phyloP scores from a whole-genome alignment of 2,329 filamentous ascomycete species.

The Lecanicillium sp. region DNA sequence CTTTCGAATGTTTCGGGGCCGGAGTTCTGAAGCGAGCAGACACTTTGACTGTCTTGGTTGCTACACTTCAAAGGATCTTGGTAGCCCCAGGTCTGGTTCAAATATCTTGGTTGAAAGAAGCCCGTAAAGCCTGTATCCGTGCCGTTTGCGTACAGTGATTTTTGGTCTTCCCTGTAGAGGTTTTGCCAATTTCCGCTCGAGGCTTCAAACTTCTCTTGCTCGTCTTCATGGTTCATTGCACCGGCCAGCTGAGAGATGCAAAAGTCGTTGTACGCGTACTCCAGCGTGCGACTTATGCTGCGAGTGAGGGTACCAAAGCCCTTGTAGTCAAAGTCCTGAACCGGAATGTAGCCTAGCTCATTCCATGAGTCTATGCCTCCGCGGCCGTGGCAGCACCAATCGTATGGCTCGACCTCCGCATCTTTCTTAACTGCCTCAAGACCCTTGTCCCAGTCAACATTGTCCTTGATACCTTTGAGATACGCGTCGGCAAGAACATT shows the following conservation, averaged over 20 bases:
- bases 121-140: constrained; percentile 58
- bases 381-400: constrained; percentile 64
- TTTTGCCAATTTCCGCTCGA: constrained; percentile 61
- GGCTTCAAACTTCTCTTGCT: constrained; percentile 50
- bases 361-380: constrained; percentile 70
- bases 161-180: constrained; percentile 53
- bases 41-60: constrained; percentile 42
- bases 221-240: constrained; percentile 43
- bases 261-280: constrained; percentile 74
- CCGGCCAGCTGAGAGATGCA: constrained; percentile 57
- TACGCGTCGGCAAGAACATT: constrained; percentile 60
- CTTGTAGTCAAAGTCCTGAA: constrained; percentile 56
- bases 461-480: constrained; percentile 54
- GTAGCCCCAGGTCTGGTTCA: constrained; percentile 60
- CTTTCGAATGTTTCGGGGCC: constrained; percentile 66
- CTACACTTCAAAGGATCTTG: constrained; percentile 62
- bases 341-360: constrained; percentile 60
- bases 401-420: constrained; percentile 60
- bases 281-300: constrained; percentile 64
- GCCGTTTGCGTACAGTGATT: constrained; percentile 43
- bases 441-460: constrained; percentile 58
- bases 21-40: constrained; percentile 52
- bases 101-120: constrained; percentile 61
- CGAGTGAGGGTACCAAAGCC: constrained; percentile 65
- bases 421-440: constrained; percentile 68